Evolutionary conservation across 495 filamentous ascomycete species (phyloP).

Genomic region (Diplogelasinospora grovesii): DNA sequence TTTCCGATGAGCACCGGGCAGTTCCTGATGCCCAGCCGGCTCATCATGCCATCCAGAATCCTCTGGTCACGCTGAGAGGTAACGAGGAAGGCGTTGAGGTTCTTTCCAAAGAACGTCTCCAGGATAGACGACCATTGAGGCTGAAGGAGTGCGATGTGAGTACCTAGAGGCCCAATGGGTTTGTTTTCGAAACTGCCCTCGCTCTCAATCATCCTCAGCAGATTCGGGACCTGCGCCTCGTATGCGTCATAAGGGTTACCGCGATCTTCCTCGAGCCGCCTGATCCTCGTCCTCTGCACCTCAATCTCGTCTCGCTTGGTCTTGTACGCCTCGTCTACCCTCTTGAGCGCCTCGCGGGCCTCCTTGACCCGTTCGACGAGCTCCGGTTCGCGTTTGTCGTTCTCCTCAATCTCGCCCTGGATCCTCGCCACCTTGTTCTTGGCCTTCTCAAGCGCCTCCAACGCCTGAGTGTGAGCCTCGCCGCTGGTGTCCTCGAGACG

Average conservation of each 20-base stretch:
- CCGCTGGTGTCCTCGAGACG: slow-evolving; percentile 50
- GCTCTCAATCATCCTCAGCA: slow-evolving; percentile 59
- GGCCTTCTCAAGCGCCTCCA: slow-evolving; percentile 41
- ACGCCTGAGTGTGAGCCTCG: slow-evolving; percentile 32
- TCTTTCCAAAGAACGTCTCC: slow-evolving; percentile 61
- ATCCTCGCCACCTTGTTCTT: slow-evolving; percentile 41
- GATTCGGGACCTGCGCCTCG: slow-evolving; percentile 50
- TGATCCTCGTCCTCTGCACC: slow-evolving; percentile 36
- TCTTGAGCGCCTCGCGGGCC: slow-evolving; percentile 36
- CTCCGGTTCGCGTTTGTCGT: slow-evolving; percentile 23
- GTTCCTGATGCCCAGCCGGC: slow-evolving; percentile 40
- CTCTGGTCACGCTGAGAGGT: slow-evolving; percentile 62
- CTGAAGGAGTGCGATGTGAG: slow-evolving; percentile 64
- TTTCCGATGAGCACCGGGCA: slow-evolving; percentile 63
- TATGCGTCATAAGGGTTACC: slow-evolving; percentile 45
- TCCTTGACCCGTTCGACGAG: slow-evolving; percentile 27
- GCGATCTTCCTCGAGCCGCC: slow-evolving; percentile 22
- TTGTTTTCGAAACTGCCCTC: slow-evolving; percentile 59
- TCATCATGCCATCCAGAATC: slow-evolving; percentile 57
- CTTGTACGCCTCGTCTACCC: slow-evolving; percentile 29
- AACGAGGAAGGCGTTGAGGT: slow-evolving; percentile 72
- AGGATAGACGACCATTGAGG: slow-evolving; percentile 80
- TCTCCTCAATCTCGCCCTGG: slow-evolving; percentile 29
- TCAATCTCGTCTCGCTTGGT: slow-evolving; percentile 43
- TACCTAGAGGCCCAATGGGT: slow-evolving; percentile 80